Evolutionary conservation across 2,329 filamentous ascomycete genomes (phyloP), one percentile per base, ranked within the genome.

Genomic region (Aureobasidium namibiae): DNA sequence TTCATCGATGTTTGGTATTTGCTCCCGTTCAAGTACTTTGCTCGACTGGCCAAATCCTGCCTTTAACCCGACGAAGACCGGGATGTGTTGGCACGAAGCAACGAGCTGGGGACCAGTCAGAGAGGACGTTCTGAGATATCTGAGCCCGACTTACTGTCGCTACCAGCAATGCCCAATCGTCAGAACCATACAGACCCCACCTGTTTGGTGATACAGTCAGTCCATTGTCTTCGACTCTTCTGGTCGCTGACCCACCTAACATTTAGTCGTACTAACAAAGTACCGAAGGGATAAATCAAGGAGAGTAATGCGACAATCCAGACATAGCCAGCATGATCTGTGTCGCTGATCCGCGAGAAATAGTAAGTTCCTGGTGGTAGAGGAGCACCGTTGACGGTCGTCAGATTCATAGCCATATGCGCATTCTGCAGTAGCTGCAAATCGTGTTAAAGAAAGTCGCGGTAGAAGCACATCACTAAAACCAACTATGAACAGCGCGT

Each of bases 261-360:
- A 5, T 38, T 56, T 1, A 42, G n/a, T 13, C 59, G 42, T 18
- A 61, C 52, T 4, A 48, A 9, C 18, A 56, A 23, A 8, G 52
- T 46, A 33, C 59, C 52, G 26, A 61, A 41, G 7, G 41, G 44
- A 34, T 56, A 56, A 18, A 56, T 56, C 44, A 61, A 33, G 13
- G 52, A 56, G n/a, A 61, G 52, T 14, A 56, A 34, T 11, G 42
- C 59, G 31, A 48, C 46, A 23, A 61, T 56, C 50, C 44, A 56
- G 14, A 61, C 31, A 48, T 49, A 56, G 18, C 59, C 59, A 44
- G 59, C 52, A 41, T 53, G 59, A 29, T 61, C 53, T 44, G 52
- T 61, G 18, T 61, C 59, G 14, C 33, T 61, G 34, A 61, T 48
- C 13, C 46, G 50, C 18, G 59, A 57, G n/a, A 61, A 49, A 36